Evolutionary conservation across 345 rosid genomes (phyloP).

Genomic region (Ricinus communis): DNA sequence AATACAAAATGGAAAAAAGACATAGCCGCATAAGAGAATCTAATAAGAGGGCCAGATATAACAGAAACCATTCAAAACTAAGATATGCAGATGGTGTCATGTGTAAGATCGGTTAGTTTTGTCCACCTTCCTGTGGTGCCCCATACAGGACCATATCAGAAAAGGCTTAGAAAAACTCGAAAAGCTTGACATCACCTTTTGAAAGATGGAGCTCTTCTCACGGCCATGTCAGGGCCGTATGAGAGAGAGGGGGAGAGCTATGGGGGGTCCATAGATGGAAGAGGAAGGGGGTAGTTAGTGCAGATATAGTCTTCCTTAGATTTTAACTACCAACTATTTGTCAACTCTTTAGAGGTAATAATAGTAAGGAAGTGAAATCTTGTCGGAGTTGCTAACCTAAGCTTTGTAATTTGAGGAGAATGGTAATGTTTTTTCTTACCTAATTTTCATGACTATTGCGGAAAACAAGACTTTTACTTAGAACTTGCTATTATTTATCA

Average conservation of each 20-base stretch:
- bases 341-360: constrained; percentile 20
- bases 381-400: constrained; percentile 6
- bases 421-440: constrained; percentile 26
- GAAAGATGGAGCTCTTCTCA: not conserved
- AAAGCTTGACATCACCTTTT: constrained; percentile 6
- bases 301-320: not conserved
- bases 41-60: constrained; percentile 5
- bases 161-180: constrained; percentile 9
- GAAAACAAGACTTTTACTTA: not conserved
- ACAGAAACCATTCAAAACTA: constrained; percentile 26
- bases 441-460: constrained; percentile 21
- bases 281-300: not conserved
- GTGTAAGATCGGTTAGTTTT: constrained; percentile 12
- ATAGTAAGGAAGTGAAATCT: not conserved
- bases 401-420: constrained; percentile 4
- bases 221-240: constrained; percentile 7
- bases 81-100: constrained; percentile 32
- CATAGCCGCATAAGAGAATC: constrained; percentile 27
- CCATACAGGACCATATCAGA: constrained; percentile 26
- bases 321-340: constrained; percentile 20
- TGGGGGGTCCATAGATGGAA: constrained; percentile 22
- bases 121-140: constrained; percentile 21
- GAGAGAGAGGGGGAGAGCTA: not conserved
- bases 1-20: constrained; percentile 30
- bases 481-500: too few species aligned